phyloP scores from a whole-genome alignment of 768 basidiomycete genomes.

The Crassisporium funariophilum region DNA sequence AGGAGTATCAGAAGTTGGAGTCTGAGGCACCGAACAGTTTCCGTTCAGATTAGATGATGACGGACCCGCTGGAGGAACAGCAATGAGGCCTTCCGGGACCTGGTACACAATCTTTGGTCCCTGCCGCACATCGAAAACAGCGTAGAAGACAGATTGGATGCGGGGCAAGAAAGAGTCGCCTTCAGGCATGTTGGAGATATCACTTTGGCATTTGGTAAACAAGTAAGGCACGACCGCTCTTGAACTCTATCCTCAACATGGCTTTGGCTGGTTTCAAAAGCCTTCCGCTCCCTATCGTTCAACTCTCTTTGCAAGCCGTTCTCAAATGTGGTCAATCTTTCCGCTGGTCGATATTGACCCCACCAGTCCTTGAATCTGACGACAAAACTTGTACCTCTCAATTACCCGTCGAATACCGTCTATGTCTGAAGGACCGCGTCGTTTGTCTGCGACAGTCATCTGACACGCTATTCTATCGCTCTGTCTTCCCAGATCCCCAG shows the following conservation, averaged over 20 bases:
- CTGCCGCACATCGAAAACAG: slow-evolving; percentile 82
- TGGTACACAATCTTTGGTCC: slow-evolving; percentile 93
- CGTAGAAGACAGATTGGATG: slow-evolving; percentile 91
- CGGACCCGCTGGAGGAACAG: slow-evolving; percentile 39
- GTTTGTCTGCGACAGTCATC: slow-evolving; percentile 78
- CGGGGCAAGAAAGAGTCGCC: slow-evolving; percentile 76
- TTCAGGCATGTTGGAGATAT: slow-evolving; percentile 27
- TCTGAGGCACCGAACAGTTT: slow-evolving; percentile 39
- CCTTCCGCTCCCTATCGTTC: slow-evolving; percentile 63
- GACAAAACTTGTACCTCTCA: slow-evolving; percentile 9
- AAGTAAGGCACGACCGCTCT: slow-evolving; percentile 3
- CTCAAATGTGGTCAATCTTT: slow-evolving; percentile 86
- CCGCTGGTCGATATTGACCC: slow-evolving; percentile 67
- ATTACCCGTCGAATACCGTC: slow-evolving; percentile 67
- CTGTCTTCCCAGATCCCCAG: slow-evolving; percentile 58
- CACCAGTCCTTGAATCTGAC: slow-evolving; percentile 2
- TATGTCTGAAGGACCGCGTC: slow-evolving; percentile 81
- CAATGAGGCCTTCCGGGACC: slow-evolving; percentile 90
- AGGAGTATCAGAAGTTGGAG: slow-evolving; percentile 38
- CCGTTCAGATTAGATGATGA: slow-evolving; percentile 17
- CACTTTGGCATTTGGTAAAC: slow-evolving; percentile 5
- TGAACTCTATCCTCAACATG: slow-evolving; percentile 14
- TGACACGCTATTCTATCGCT: slow-evolving; percentile 70
- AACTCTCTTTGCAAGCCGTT: slow-evolving; percentile 78
- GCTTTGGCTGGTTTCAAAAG: slow-evolving; percentile 33